These are phyloP conservation scores for Quercus tomentella DNA, from an alignment of 331 rosid species.

Conservation along the genomic window DNA sequence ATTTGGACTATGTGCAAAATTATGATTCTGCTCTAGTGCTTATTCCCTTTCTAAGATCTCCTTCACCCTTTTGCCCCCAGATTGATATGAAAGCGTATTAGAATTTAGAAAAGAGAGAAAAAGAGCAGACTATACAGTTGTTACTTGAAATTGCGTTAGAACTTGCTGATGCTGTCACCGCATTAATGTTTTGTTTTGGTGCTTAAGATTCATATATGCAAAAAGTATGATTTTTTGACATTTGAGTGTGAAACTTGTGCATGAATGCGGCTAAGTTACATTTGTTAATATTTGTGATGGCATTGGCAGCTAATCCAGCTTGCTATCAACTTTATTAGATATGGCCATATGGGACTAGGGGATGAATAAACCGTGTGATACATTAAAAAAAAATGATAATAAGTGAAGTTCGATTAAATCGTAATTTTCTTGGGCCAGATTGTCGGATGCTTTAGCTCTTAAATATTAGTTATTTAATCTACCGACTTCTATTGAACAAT, in stretches of 20 bases:
- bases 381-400: not conserved
- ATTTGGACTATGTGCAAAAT: no score
- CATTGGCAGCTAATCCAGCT: not conserved
- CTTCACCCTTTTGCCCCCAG: no score
- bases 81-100: not conserved
- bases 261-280: not conserved
- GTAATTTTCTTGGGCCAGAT: not conserved
- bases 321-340: not conserved
- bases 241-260: not conserved
- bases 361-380: not conserved
- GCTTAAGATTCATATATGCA: not conserved
- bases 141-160: not conserved
- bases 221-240: not conserved
- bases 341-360: not conserved
- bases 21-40: no score
- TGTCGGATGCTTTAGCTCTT: not conserved
- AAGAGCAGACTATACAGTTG: not conserved
- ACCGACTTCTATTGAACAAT: not conserved
- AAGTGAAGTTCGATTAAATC: not conserved
- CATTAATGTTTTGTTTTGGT: not conserved
- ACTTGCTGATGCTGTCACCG: not conserved
- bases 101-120: not conserved
- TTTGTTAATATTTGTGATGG: not conserved
- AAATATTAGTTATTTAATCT: not conserved
- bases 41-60: no score